A percentile compares a stretch with the other conserved stretches of the same genome.
phyloP scores from a whole-genome alignment of 306 rosid genomes.

The Prunus mume region DNA sequence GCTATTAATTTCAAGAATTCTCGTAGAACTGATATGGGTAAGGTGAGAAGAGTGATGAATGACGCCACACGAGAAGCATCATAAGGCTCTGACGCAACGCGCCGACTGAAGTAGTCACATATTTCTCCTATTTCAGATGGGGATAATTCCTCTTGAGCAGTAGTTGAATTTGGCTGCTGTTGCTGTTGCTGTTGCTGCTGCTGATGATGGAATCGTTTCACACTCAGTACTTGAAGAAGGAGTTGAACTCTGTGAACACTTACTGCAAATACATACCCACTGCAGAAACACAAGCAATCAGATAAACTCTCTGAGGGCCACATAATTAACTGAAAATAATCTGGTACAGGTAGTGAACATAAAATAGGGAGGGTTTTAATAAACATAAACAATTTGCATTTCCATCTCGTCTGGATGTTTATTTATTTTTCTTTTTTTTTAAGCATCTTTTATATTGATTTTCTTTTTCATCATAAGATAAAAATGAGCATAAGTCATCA shows the following conservation, averaged over 20 bases:
- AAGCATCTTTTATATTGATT: neutral
- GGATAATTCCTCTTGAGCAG: slow-evolving; percentile 86
- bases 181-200: slow-evolving; percentile 53
- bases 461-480: neutral
- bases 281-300: slow-evolving; percentile 42
- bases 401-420: neutral
- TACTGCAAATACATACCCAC: slow-evolving; percentile 99
- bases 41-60: slow-evolving; percentile 92
- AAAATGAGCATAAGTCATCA: neutral
- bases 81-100: slow-evolving; percentile 98
- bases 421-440: neutral
- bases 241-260: slow-evolving; percentile 99
- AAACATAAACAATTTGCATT: neutral
- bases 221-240: slow-evolving; percentile 97
- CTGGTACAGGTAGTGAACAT: neutral
- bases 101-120: slow-evolving; percentile 97
- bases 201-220: slow-evolving; percentile 95
- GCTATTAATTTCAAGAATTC: slow-evolving; percentile 96
- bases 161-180: slow-evolving; percentile 71
- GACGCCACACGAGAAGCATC: slow-evolving; percentile 99
- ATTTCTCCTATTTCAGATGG: slow-evolving; percentile 86
- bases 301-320: neutral
- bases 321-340: neutral
- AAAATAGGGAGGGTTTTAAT: neutral
- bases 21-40: slow-evolving; percentile 85